Evolutionary conservation across 441 rosid genomes (phyloP), one percentile per base, ranked within the genome.

Genomic region (Heliophila coronopifolia): DNA sequence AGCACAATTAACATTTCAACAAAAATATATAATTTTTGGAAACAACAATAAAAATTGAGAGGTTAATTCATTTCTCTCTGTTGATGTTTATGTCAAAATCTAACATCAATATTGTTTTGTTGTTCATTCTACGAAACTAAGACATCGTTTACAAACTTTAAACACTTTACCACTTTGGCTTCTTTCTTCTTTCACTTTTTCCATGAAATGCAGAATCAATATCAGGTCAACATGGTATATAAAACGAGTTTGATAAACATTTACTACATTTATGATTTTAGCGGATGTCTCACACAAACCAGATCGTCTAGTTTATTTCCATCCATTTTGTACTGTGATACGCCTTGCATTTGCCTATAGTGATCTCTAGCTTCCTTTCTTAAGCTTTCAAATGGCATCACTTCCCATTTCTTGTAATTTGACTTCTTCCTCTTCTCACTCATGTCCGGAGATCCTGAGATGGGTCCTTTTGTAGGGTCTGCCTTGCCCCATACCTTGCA

Each of bases 271-370:
- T 62, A 64, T 7, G 78, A 69, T 64, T 69, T 61, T 38, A 20
- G 27, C 14, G 89, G 36, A 50, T 83, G 96, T 69, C 76, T 74
- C 18, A 87, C 80, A 15, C 98, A 92, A 23, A 92, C 95, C 53
- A 92, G 77, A 78, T 92, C 96, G 45, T 92, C 98, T 71, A 92
- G 73, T 55, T 72, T 87, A 65, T 87, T 92, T 9, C 98, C 96
- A 38, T 92, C 98, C 91, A 92, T 92, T 68, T 92, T 92, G 77
- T 92, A 92, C 40, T 85, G 72, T 51, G 96, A 83, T 7, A 77
- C 83, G 10, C 83, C 82, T 70, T 74, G 77, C 98, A 85, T 87
- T 61, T 83, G 83, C 6, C 15, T 11, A 63, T 67, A 81, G 77
- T 85, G 86, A 65, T 81, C 95, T 35, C 47, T 81, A 0, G 95